Percentiles rank a stretch among this genome's conserved stretches.
Evolutionary conservation across 2,329 filamentous ascomycete species (phyloP).

Genomic region (Fusarium transvaalense): DNA sequence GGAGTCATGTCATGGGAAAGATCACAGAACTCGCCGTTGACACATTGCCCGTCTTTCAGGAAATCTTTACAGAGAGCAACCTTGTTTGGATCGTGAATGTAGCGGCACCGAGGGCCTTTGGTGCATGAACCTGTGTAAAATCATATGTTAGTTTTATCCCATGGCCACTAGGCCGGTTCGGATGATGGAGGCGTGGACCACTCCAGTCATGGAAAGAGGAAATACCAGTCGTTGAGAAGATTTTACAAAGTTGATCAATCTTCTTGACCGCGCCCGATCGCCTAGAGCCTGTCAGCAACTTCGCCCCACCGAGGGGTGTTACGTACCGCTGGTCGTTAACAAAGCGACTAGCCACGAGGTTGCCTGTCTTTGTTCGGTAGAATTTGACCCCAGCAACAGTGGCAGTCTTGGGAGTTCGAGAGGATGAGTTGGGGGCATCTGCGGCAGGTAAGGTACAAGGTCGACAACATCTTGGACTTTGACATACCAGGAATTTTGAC

Average conservation of each 20-base stretch:
- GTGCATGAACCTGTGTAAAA: constrained; percentile 79
- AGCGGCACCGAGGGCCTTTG: constrained; percentile 83
- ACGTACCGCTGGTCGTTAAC: constrained; percentile 82
- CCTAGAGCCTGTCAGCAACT: constrained; percentile 59
- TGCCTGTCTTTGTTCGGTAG: constrained; percentile 87
- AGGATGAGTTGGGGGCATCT: constrained; percentile 72
- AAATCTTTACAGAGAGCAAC: constrained; percentile 92
- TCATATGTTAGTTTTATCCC: constrained; percentile 59
- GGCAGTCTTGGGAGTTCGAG: constrained; percentile 79
- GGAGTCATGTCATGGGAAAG: constrained; percentile 88
- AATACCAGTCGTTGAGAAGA: constrained; percentile 77
- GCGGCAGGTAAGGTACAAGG: constrained; percentile 48
- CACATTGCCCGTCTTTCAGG: constrained; percentile 82
- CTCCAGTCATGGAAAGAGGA: constrained; percentile 57
- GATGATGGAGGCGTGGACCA: constrained; percentile 38
- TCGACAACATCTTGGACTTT: background rate
- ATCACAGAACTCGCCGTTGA: constrained; percentile 83
- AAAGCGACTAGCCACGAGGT: constrained; percentile 82
- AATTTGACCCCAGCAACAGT: constrained; percentile 83
- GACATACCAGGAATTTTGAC: constrained; percentile 75
- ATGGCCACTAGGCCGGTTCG: constrained; percentile 55
- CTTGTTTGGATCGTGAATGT: constrained; percentile 85
- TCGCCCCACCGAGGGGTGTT: constrained; percentile 30
- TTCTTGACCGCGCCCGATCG: constrained; percentile 72
- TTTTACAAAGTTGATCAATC: constrained; percentile 79